Percentiles rank a stretch among this genome's conserved stretches.
phyloP scores from a whole-genome alignment of 805 yeast genomes.

The Myxozyma udenii region DNA sequence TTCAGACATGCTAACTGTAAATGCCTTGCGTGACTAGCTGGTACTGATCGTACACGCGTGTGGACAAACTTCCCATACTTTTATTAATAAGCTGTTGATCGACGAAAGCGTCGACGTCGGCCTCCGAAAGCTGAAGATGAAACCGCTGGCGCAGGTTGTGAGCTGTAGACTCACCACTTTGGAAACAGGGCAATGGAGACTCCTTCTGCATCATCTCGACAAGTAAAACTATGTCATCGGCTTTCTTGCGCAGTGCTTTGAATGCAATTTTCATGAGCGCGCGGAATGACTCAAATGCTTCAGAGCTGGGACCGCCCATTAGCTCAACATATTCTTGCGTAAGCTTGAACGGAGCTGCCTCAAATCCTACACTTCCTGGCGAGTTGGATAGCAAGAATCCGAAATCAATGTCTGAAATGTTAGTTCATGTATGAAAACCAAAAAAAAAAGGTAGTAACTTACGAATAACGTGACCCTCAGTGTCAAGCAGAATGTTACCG shows the following conservation, averaged over 20 bases:
- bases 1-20: conserved; percentile 41
- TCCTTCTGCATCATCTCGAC: conserved; percentile 94
- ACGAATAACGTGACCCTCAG: conserved; percentile 82
- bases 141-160: conserved; percentile 75
- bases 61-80: conserved; percentile 82
- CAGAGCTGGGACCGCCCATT: conserved; percentile 73
- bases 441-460: conserved; percentile 2
- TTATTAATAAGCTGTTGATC: conserved; percentile 72
- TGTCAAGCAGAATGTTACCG: conserved; percentile 96
- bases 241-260: conserved; percentile 64
- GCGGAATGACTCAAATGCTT: conserved; percentile 58
- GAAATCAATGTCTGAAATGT: conserved; percentile 71
- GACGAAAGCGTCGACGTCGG: conserved; percentile 72
- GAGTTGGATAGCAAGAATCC: conserved; percentile 90
- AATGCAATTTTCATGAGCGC: conserved; percentile 68
- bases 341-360: conserved; percentile 94
- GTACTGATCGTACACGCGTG: conserved; percentile 90
- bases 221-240: conserved; percentile 71
- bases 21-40: conserved; percentile 95
- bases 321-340: conserved; percentile 86
- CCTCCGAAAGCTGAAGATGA: conserved; percentile 69
- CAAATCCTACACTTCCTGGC: conserved; percentile 96
- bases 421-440: background rate
- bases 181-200: conserved; percentile 86
- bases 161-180: conserved; percentile 80